Conservation (phyloP, 2,329 filamentous ascomycete genomes). For the Monosporascus ibericus region DNA sequence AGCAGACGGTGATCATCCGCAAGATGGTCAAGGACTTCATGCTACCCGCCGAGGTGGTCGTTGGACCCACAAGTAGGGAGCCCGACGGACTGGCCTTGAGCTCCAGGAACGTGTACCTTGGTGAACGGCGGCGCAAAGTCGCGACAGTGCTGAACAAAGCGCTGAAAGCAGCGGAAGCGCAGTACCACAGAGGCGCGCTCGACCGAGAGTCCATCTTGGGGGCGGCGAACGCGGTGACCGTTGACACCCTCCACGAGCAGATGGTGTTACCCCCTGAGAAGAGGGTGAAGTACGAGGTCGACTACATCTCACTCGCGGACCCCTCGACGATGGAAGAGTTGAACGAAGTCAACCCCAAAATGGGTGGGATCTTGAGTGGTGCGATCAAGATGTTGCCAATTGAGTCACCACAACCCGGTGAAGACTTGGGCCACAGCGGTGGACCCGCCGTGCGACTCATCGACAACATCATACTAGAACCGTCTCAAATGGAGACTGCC, state of each 20-base stretch:
- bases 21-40: slow-evolving; percentile 85
- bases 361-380: slow-evolving; percentile 80
- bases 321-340: slow-evolving; percentile 78
- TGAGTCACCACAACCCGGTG: slow-evolving; percentile 61
- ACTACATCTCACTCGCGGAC: slow-evolving; percentile 89
- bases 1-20: slow-evolving; percentile 87
- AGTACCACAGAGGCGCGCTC: slow-evolving; percentile 49
- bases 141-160: slow-evolving; percentile 68
- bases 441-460: slow-evolving; percentile 80
- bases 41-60: slow-evolving; percentile 65
- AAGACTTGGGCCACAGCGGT: slow-evolving; percentile 68
- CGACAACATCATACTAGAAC: slow-evolving; percentile 77
- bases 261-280: slow-evolving; percentile 49
- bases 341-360: slow-evolving; percentile 58
- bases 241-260: slow-evolving; percentile 54
- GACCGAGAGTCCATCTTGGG: slow-evolving; percentile 63
- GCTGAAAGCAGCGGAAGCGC: slow-evolving; percentile 62
- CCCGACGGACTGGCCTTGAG: slow-evolving; percentile 81
- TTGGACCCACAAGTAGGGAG: slow-evolving; percentile 72
- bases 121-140: slow-evolving; percentile 62
- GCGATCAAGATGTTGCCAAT: slow-evolving; percentile 86
- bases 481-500: slow-evolving; percentile 13
- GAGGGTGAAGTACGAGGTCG: slow-evolving; percentile 71
- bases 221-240: slow-evolving; percentile 58
- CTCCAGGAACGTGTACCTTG: slow-evolving; percentile 90